Conservation (phyloP, 192 early-diverging fungal genomes). For the Phlyctochytrium planicorne region DNA sequence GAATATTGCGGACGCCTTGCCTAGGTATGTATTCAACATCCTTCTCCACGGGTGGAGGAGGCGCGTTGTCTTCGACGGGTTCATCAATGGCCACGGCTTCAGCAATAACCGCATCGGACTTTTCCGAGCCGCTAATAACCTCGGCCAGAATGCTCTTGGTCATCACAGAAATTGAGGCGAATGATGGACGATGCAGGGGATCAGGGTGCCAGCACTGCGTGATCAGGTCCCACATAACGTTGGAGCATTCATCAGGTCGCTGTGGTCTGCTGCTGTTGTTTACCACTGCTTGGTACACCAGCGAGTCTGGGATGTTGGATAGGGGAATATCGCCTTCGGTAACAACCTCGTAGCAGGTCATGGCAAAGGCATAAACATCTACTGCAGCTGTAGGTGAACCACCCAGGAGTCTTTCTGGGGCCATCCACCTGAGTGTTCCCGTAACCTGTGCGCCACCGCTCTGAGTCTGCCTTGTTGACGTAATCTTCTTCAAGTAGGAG, state of each 20-base stretch:
- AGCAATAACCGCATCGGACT: not conserved
- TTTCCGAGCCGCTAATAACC: not conserved
- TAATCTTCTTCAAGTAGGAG: slow-evolving; percentile 25
- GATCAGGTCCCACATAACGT: slow-evolving; percentile 12
- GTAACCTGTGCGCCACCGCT: slow-evolving; percentile 6
- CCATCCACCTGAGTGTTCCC: slow-evolving; percentile 34
- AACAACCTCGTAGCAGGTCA: slow-evolving; percentile 25
- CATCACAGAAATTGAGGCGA: not conserved
- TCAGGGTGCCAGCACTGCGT: slow-evolving; percentile 20
- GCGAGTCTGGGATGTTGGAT: slow-evolving; percentile 17
- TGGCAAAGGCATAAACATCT: slow-evolving; percentile 32
- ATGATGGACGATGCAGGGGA: slow-evolving; percentile 17
- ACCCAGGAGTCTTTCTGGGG: slow-evolving; percentile 32
- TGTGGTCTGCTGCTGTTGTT: slow-evolving; percentile 7
- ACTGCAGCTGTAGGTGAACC: slow-evolving; percentile 9
- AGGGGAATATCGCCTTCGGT: slow-evolving; percentile 22
- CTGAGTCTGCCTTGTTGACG: slow-evolving; percentile 15
- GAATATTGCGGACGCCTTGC: no score
- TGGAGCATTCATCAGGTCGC: not conserved
- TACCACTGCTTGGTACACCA: slow-evolving; percentile 24
- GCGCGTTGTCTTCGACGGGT: not conserved
- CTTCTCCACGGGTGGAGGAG: not conserved
- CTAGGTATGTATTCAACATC: no score
- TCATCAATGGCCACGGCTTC: not conserved
- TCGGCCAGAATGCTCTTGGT: slow-evolving; percentile 5